Percentiles rank a stretch among this genome's conserved stretches.
Evolutionary conservation across 2,329 filamentous ascomycete genomes (phyloP).

Genomic region (Cyphellophora europaea): DNA sequence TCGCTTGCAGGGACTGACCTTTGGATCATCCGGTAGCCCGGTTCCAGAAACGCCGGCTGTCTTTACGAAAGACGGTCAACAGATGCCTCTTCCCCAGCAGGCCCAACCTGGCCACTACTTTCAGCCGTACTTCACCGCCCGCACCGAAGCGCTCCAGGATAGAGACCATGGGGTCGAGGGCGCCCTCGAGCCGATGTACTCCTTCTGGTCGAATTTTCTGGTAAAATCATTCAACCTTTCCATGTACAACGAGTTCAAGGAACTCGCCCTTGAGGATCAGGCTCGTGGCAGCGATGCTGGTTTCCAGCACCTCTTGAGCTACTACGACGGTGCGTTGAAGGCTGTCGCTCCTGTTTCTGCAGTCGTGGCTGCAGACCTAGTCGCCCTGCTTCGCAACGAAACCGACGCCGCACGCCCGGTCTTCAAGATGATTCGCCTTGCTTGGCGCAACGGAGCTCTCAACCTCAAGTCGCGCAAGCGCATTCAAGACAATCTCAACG

Average conservation of each 20-base stretch:
- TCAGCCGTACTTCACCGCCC: conserved; percentile 20
- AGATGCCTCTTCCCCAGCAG: conserved; percentile 2
- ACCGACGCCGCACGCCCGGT: conserved; percentile 31
- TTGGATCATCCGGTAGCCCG: conserved; percentile 9
- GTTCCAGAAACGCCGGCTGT: conserved; percentile 12
- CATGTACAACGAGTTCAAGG: conserved; percentile 69
- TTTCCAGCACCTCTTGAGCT: conserved; percentile 54
- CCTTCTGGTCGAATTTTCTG: conserved; percentile 67
- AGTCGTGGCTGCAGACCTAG: conserved; percentile 45
- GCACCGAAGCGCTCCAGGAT: conserved; percentile 20
- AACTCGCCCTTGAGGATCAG: conserved; percentile 56
- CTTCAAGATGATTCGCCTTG: conserved; percentile 42
- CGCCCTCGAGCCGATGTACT: conserved; percentile 45
- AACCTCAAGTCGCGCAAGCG: conserved; percentile 49
- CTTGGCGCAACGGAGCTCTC: conserved; percentile 45
- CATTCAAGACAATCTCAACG: conserved; percentile 43
- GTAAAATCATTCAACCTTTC: conserved; percentile 62
- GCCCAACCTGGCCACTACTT: conserved; percentile 22
- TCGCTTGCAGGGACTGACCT: conserved; percentile 6
- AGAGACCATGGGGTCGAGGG: conserved; percentile 30
- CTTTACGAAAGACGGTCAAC: conserved; percentile 16
- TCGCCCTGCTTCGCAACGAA: conserved; percentile 44
- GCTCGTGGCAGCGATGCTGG: conserved; percentile 44
- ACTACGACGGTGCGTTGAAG: conserved; percentile 51
- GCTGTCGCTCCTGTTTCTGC: conserved; percentile 43